Conservation (phyloP, 2,329 filamentous ascomycete species). For the Aspergillus tanneri region DNA sequence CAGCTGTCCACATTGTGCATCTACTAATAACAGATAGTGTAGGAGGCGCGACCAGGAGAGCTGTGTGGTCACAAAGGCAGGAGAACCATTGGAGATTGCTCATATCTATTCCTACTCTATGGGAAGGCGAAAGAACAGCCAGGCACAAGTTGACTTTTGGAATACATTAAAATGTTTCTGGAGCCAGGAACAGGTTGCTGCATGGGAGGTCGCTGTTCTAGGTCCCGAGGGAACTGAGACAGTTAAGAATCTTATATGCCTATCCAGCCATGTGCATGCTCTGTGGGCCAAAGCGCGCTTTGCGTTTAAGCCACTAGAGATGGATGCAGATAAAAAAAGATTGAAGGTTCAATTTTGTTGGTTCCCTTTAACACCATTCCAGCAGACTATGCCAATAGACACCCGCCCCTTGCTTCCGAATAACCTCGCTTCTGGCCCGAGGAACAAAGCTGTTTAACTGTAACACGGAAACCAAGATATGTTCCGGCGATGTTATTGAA, state of each 20-base stretch:
- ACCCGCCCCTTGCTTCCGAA: too few relatives aligned
- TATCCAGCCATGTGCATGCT: not conserved
- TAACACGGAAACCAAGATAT: too few relatives aligned
- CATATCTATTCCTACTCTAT: conserved; percentile 7
- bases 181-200: not conserved
- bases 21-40: too few relatives aligned
- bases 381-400: too few relatives aligned
- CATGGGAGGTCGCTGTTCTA: not conserved
- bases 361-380: too few relatives aligned
- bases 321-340: too few relatives aligned
- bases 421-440: too few relatives aligned
- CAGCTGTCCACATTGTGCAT: too few relatives aligned
- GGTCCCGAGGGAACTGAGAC: not conserved
- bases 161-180: not conserved
- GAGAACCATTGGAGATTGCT: not conserved
- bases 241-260: not conserved
- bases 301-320: too few relatives aligned
- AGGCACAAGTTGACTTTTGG: not conserved
- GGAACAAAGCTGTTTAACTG: too few relatives aligned
- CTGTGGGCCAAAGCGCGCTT: not conserved
- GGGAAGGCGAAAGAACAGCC: not conserved
- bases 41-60: not conserved
- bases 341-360: too few relatives aligned
- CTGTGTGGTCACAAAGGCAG: not conserved
- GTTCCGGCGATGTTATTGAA: too few relatives aligned